Conservation (phyloP, 768 basidiomycete species). For the Mycena sanguinolenta region DNA sequence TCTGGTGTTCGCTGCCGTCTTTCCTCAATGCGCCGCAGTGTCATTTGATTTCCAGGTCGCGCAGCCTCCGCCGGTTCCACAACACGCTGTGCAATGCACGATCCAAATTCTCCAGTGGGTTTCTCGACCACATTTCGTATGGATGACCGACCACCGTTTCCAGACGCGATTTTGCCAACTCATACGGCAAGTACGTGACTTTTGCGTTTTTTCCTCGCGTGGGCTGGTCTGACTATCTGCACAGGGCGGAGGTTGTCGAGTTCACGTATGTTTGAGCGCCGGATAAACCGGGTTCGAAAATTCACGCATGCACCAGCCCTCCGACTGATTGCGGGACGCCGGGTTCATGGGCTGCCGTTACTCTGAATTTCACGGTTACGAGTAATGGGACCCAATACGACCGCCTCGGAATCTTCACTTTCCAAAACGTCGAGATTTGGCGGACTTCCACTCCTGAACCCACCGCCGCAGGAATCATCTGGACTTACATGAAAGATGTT, state of each 20-base stretch:
- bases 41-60: slow-evolving; percentile 78
- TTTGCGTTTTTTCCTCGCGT: not conserved
- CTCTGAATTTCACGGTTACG: slow-evolving; percentile 82
- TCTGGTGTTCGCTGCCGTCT: slow-evolving; percentile 33
- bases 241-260: slow-evolving; percentile 74
- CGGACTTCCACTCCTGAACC: slow-evolving; percentile 87
- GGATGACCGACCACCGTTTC: not conserved
- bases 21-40: slow-evolving; percentile 57
- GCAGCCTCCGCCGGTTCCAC: slow-evolving; percentile 79
- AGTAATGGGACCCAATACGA: slow-evolving; percentile 85
- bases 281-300: not conserved
- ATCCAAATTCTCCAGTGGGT: slow-evolving; percentile 74
- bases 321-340: slow-evolving; percentile 77
- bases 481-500: slow-evolving; percentile 84
- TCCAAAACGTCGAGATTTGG: slow-evolving; percentile 85
- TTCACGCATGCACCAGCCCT: slow-evolving; percentile 58
- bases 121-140: not conserved
- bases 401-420: slow-evolving; percentile 78
- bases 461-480: slow-evolving; percentile 78
- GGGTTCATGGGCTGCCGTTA: slow-evolving; percentile 83
- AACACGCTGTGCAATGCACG: slow-evolving; percentile 71
- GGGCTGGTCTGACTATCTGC: slow-evolving; percentile 4
- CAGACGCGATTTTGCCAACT: slow-evolving; percentile 82
- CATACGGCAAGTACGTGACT: slow-evolving; percentile 71
- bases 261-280: slow-evolving; percentile 58